Percentiles rank a stretch among this genome's conserved stretches.
These are phyloP conservation scores for Chaetomiaceae sp. DNA, from an alignment of 2,329 filamentous ascomycete species.

Conservation along the genomic window DNA sequence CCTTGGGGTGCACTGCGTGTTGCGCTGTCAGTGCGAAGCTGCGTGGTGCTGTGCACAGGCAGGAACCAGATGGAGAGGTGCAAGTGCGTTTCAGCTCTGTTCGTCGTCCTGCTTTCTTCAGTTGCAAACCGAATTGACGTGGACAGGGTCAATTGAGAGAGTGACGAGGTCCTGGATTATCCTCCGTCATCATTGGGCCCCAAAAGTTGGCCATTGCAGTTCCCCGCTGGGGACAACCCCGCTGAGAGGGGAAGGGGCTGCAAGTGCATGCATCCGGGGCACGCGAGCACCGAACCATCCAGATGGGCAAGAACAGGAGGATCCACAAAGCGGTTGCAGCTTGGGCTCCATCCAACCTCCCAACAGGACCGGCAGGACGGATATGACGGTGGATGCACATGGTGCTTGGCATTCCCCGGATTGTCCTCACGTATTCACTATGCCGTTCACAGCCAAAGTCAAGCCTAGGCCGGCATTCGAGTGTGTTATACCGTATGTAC, in stretches of 20 bases:
- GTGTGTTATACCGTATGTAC: not conserved
- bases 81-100: too few species aligned
- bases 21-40: too few species aligned
- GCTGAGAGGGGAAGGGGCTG: slow-evolving; percentile 15
- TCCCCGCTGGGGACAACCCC: slow-evolving; percentile 10
- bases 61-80: too few species aligned
- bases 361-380: too few species aligned
- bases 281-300: slow-evolving; percentile 15
- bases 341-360: slow-evolving; percentile 7
- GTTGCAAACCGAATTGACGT: too few species aligned
- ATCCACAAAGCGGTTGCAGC: slow-evolving; percentile 9
- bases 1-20: too few species aligned
- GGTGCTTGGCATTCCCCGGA: slow-evolving; percentile 16
- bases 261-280: slow-evolving; percentile 17
- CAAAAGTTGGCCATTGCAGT: slow-evolving; percentile 6
- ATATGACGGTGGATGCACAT: slow-evolving; percentile 9
- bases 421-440: slow-evolving; percentile 2
- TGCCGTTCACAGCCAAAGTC: too few species aligned
- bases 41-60: too few species aligned
- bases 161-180: not conserved
- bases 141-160: too few species aligned
- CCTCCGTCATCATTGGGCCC: slow-evolving; percentile 5
- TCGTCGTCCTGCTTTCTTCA: too few species aligned
- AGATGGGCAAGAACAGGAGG: slow-evolving; percentile 11
- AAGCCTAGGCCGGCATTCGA: too few species aligned